Percentiles rank a stretch among this genome's conserved stretches.
phyloP scores from a whole-genome alignment of 345 rosid genomes.

The Corchorus capsularis region DNA sequence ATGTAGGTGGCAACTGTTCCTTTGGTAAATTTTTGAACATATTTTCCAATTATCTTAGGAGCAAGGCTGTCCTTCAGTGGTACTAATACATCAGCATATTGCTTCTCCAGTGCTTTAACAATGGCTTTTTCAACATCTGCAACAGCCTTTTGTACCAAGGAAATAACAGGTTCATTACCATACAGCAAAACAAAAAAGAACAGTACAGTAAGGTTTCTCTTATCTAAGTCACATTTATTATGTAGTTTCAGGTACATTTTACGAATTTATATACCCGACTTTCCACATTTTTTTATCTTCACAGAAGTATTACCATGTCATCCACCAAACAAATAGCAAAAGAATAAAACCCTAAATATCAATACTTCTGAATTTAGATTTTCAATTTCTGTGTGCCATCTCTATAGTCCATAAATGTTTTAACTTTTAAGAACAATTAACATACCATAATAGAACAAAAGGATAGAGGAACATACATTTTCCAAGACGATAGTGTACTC shows the following conservation, averaged over 20 bases:
- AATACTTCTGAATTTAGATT: neutral
- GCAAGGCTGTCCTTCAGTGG: constrained; percentile 75
- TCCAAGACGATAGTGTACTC: constrained; percentile 75
- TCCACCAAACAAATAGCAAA: neutral
- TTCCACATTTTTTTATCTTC: neutral
- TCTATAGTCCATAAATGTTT: neutral
- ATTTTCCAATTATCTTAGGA: constrained; percentile 79
- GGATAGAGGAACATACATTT: constrained; percentile 49
- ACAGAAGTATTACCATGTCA: neutral
- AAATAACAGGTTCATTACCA: neutral
- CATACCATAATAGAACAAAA: neutral
- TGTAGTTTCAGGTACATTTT: too few species aligned
- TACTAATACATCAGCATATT: constrained; percentile 77
- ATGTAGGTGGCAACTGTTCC: constrained; percentile 61
- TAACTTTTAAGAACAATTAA: neutral
- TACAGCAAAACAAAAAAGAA: neutral
- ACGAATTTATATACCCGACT: neutral
- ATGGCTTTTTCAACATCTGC: constrained; percentile 86
- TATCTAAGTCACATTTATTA: too few species aligned
- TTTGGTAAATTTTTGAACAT: constrained; percentile 82
- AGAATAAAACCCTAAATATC: neutral
- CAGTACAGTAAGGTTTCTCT: neutral
- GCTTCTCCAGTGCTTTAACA: constrained; percentile 81
- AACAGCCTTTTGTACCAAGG: constrained; percentile 56
- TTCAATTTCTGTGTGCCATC: neutral